Percentiles rank a stretch among this genome's conserved stretches.
These are phyloP conservation scores for Jamesozyma rosinii DNA, from an alignment of 805 yeast genomes.

Conservation along the genomic window DNA sequence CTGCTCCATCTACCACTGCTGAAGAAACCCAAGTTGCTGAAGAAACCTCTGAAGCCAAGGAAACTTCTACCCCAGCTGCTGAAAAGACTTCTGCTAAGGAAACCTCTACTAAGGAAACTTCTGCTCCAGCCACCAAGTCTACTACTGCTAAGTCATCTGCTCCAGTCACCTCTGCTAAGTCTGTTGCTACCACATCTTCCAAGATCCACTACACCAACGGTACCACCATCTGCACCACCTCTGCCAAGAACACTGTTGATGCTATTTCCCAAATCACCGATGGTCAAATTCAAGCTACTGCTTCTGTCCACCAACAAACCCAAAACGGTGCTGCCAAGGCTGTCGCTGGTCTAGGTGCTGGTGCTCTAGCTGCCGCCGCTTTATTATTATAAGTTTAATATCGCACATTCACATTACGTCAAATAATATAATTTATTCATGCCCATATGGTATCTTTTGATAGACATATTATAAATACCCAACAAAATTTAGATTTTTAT, in stretches of 20 bases:
- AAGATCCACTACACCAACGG: neutral
- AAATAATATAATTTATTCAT: neutral
- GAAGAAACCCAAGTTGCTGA: conserved; percentile 3
- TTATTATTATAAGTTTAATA: conserved; percentile 12
- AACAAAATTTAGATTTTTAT: no score
- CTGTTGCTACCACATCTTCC: neutral
- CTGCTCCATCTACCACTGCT: conserved; percentile 2
- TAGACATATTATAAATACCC: neutral
- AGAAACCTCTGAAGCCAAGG: conserved; percentile 1
- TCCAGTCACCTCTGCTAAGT: neutral
- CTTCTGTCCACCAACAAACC: conserved; percentile 10
- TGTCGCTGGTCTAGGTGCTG: conserved; percentile 17
- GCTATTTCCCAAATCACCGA: conserved; percentile 14
- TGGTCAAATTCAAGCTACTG: conserved; percentile 11
- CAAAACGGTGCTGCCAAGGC: conserved; percentile 19
- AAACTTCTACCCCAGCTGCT: conserved; percentile 3
- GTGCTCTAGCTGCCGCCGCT: conserved; percentile 18
- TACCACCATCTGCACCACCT: conserved; percentile 4
- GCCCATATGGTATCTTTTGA: neutral
- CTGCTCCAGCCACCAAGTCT: conserved; percentile 8
- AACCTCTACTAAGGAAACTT: conserved; percentile 6
- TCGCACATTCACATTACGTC: neutral
- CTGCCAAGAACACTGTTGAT: conserved; percentile 2
- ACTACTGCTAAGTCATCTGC: conserved; percentile 1
- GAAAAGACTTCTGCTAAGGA: conserved; percentile 3